Conservation (phyloP, 768 basidiomycete species). For the Mycena filopes region DNA sequence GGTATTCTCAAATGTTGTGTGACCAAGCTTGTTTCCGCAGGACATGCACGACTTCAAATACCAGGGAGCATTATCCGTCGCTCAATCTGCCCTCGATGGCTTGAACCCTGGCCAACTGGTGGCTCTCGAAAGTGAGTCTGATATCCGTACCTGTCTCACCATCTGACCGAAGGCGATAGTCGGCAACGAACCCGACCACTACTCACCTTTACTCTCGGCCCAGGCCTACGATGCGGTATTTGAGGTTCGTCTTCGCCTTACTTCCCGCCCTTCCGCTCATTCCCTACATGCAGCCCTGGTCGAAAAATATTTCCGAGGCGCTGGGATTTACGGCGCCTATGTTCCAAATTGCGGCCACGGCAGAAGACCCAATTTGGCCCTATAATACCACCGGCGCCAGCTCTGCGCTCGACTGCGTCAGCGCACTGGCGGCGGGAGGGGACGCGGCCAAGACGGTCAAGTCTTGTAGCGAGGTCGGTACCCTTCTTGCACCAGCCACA, state of each 20-base stretch:
- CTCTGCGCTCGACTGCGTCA: slow-evolving; percentile 60
- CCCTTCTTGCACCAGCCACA: not conserved
- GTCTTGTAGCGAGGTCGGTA: slow-evolving; percentile 54
- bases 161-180: slow-evolving; percentile 42
- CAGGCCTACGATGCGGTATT: slow-evolving; percentile 56
- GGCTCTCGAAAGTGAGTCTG: slow-evolving; percentile 58
- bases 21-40: slow-evolving; percentile 39
- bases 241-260: slow-evolving; percentile 46
- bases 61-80: slow-evolving; percentile 54
- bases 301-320: slow-evolving; percentile 56
- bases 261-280: not conserved
- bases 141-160: not conserved
- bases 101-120: slow-evolving; percentile 50
- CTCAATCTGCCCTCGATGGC: slow-evolving; percentile 52
- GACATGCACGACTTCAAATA: slow-evolving; percentile 57
- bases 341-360: slow-evolving; percentile 63
- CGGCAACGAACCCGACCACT: slow-evolving; percentile 68
- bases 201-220: slow-evolving; percentile 49
- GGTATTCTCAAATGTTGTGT: not conserved
- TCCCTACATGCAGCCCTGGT: slow-evolving; percentile 51
- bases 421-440: slow-evolving; percentile 58
- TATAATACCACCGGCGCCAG: slow-evolving; percentile 54
- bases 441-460: slow-evolving; percentile 53
- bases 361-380: slow-evolving; percentile 62
- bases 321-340: slow-evolving; percentile 50